A percentile compares a stretch with the other conserved stretches of the same genome.
Conservation (phyloP, 257 asterid genomes). For the Phtheirospermum japonicum region DNA sequence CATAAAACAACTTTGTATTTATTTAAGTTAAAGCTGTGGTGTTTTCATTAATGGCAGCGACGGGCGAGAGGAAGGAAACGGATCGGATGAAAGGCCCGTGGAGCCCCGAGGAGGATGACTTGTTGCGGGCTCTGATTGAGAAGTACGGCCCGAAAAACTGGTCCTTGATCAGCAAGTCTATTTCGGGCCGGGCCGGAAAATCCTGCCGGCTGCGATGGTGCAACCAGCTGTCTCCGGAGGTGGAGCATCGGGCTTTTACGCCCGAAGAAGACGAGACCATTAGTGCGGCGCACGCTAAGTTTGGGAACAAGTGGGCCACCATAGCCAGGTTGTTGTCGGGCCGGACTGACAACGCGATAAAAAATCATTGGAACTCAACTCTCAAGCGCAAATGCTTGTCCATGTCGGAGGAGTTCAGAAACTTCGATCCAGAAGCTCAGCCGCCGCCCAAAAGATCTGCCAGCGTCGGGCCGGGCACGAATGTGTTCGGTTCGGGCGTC, state of each 20-base stretch:
- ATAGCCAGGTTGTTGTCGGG: slow-evolving; percentile 82
- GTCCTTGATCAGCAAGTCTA: slow-evolving; percentile 73
- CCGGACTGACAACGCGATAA: slow-evolving; percentile 85
- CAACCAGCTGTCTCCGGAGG: slow-evolving; percentile 74
- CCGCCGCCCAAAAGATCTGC: not conserved
- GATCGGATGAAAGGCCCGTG: slow-evolving; percentile 69
- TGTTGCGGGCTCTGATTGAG: slow-evolving; percentile 58
- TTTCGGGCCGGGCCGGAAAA: slow-evolving; percentile 77
- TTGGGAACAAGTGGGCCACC: slow-evolving; percentile 88
- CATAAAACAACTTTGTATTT: too few relatives aligned
- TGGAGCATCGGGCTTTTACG: slow-evolving; percentile 82
- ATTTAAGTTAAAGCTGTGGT: not conserved
- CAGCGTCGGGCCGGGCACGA: not conserved
- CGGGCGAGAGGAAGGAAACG: not conserved
- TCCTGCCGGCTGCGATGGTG: slow-evolving; percentile 88
- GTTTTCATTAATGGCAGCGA: too few relatives aligned
- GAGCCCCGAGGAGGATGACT: slow-evolving; percentile 89
- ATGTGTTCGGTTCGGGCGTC: not conserved
- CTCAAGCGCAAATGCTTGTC: slow-evolving; percentile 26
- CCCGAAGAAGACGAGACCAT: slow-evolving; percentile 63
- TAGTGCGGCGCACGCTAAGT: slow-evolving; percentile 56
- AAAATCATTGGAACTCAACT: slow-evolving; percentile 84
- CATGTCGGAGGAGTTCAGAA: not conserved
- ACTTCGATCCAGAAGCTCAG: not conserved
- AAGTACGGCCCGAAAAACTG: slow-evolving; percentile 71